Percentiles rank a stretch among this genome's conserved stretches.
Evolutionary conservation across 441 rosid genomes (phyloP).

Genomic region (Erodium moschatum): DNA sequence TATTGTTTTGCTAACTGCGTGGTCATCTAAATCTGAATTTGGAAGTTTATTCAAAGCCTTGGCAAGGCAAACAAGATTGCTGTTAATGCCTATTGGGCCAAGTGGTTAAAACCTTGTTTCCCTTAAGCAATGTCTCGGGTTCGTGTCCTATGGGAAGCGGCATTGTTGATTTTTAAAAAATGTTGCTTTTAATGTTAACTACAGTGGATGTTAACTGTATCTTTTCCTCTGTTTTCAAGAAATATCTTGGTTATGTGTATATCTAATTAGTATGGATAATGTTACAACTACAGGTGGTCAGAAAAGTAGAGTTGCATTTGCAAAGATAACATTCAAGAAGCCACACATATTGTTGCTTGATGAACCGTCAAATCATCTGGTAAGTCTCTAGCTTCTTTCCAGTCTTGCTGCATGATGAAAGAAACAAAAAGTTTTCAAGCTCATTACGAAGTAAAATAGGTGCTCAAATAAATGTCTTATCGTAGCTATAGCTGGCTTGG

Average conservation of each 20-base stretch:
- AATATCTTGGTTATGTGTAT: neutral
- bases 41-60: neutral
- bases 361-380: conserved; percentile 98
- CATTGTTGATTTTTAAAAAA: neutral
- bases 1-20: neutral
- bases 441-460: no score
- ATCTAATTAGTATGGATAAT: conserved; percentile 15
- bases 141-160: neutral
- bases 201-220: neutral
- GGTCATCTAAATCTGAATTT: neutral
- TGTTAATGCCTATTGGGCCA: neutral
- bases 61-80: neutral
- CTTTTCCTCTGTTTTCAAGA: neutral
- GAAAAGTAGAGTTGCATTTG: conserved; percentile 97
- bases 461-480: no score
- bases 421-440: no score
- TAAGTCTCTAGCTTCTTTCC: conserved; percentile 32
- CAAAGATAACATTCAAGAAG: conserved; percentile 95
- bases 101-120: neutral
- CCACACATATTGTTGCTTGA: conserved; percentile 93
- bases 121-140: neutral
- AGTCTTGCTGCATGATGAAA: no score
- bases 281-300: conserved; percentile 61
- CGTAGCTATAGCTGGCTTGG: no score
- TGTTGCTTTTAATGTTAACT: neutral